Percentiles rank a stretch among this genome's conserved stretches.
Conservation (phyloP, 176 grass and related monocot species). For the Musa itinerans region DNA sequence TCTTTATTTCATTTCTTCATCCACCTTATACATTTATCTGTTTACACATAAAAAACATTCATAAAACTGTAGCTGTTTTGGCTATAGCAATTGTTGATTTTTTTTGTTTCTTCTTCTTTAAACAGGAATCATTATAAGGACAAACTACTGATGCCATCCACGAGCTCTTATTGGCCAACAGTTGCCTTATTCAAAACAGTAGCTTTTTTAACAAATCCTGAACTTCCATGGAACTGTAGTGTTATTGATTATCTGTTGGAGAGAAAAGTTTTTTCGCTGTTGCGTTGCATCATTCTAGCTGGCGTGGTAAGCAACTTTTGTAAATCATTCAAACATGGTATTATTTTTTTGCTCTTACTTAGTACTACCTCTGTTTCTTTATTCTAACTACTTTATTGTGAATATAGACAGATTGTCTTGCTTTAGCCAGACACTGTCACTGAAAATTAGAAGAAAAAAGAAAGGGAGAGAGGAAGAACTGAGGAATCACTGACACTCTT, state of each 20-base stretch:
- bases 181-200: constrained; percentile 57
- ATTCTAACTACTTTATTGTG: too few species aligned
- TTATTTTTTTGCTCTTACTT: background rate
- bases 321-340: background rate
- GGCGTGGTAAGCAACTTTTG: constrained; percentile 44
- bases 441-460: too few species aligned
- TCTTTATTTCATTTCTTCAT: background rate
- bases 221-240: constrained; percentile 61
- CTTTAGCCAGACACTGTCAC: too few species aligned
- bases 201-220: constrained; percentile 71
- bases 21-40: background rate
- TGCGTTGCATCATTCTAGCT: constrained; percentile 58
- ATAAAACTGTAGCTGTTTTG: background rate
- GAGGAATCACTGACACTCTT: too few species aligned
- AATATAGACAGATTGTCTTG: too few species aligned
- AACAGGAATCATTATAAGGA: constrained; percentile 48
- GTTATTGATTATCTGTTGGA: constrained; percentile 51
- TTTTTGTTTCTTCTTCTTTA: constrained; percentile 29
- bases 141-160: constrained; percentile 51
- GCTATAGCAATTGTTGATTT: background rate
- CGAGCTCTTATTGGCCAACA: constrained; percentile 37
- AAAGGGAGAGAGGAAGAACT: too few species aligned
- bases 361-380: too few species aligned
- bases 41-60: background rate
- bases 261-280: constrained; percentile 63